phyloP scores from a whole-genome alignment of 805 yeast genomes.

The Wickerhamiella brachini region DNA sequence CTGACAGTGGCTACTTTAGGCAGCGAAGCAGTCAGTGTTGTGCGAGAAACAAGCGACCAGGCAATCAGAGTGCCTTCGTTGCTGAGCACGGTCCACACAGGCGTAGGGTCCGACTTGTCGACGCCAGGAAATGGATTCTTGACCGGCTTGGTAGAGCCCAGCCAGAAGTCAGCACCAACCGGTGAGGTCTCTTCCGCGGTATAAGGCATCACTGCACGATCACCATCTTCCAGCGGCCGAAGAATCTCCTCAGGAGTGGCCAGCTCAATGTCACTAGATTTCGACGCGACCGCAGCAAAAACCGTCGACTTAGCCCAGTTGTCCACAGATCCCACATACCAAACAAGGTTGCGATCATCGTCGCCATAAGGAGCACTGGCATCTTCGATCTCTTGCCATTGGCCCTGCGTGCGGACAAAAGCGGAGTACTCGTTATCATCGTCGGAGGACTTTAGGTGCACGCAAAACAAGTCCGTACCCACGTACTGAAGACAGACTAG shows the following conservation, averaged over 20 bases:
- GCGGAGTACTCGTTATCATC: conserved; percentile 3
- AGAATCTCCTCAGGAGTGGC: not conserved
- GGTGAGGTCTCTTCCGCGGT: conserved; percentile 12
- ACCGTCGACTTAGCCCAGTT: conserved; percentile 4
- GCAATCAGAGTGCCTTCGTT: conserved; percentile 15
- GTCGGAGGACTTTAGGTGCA: not conserved
- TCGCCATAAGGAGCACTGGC: conserved; percentile 14
- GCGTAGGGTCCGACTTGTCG: conserved; percentile 6
- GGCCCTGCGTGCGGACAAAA: not conserved
- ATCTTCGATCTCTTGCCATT: conserved; percentile 7
- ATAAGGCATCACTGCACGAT: conserved; percentile 12
- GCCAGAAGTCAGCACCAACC: conserved; percentile 12
- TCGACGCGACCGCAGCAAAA: conserved; percentile 10
- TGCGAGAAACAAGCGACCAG: conserved; percentile 11
- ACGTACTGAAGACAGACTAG: not conserved
- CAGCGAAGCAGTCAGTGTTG: conserved; percentile 1
- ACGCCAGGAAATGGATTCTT: conserved; percentile 9
- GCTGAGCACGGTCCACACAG: conserved; percentile 13
- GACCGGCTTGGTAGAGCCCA: not conserved
- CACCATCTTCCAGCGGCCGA: conserved; percentile 5
- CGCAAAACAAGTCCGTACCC: not conserved
- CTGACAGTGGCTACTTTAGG: not conserved
- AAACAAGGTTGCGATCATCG: conserved; percentile 3
- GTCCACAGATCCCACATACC: conserved; percentile 6
- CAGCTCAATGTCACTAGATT: conserved; percentile 10